Evolutionary conservation across 2,329 filamentous ascomycete genomes (phyloP).

Genomic region (Aspergillus ochraceoroseus): DNA sequence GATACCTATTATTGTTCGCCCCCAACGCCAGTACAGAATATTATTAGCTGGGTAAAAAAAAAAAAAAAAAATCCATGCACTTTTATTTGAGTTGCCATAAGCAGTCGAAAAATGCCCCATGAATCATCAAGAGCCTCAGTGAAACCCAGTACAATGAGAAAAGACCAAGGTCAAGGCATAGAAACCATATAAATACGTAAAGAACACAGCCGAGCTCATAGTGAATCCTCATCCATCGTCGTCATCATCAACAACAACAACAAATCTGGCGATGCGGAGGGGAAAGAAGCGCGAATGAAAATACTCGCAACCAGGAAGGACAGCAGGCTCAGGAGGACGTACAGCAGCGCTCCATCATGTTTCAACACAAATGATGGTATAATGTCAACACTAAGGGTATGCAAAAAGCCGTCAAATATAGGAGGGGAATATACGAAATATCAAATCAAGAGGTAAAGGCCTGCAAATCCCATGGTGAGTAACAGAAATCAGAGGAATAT

Average conservation of each 20-base stretch:
- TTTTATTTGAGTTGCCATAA: constrained; percentile 14
- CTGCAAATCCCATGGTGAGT: constrained; percentile 8
- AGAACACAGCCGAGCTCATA: neutral
- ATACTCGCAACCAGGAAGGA: constrained; percentile 2
- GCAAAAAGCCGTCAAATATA: constrained; percentile 12
- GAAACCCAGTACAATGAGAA: neutral
- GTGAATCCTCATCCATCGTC: neutral
- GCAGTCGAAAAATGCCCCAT: constrained; percentile 6
- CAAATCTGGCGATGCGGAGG: neutral
- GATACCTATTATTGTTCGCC: too few relatives aligned
- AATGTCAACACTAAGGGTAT: constrained; percentile 11
- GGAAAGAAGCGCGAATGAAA: constrained; percentile 1
- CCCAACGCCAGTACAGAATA: too few relatives aligned
- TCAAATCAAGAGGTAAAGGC: constrained; percentile 6
- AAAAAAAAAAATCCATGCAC: constrained; percentile 4
- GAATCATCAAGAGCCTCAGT: constrained; percentile 11
- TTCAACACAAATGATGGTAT: constrained; percentile 9
- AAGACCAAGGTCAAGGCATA: constrained; percentile 2
- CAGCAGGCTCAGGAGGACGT: constrained; percentile 5
- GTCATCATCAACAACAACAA: too few relatives aligned
- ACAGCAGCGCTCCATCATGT: constrained; percentile 4
- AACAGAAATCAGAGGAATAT: constrained; percentile 6
- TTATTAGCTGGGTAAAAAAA: too few relatives aligned
- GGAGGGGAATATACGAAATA: constrained; percentile 15
- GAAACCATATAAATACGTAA: neutral